Evolutionary conservation across 2,329 filamentous ascomycete species (phyloP).

Genomic region (Epichloe aotearoae): DNA sequence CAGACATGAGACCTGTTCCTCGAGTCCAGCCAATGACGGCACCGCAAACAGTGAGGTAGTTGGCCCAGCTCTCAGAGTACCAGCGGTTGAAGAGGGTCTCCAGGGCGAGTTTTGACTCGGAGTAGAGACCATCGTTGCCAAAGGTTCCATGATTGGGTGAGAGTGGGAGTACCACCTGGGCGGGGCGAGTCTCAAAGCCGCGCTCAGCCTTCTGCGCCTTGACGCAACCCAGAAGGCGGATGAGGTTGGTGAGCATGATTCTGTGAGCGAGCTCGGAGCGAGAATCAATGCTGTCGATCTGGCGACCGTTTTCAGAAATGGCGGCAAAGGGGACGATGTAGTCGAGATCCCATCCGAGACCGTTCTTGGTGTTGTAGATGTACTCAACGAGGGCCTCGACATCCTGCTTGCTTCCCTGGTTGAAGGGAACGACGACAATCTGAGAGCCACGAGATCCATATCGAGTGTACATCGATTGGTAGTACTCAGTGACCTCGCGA

Average conservation of each 20-base stretch:
- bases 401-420: conserved; percentile 97
- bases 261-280: conserved; percentile 96
- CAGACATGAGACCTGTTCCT: conserved; percentile 93
- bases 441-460: conserved; percentile 90
- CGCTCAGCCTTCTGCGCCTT: conserved; percentile 81
- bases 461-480: conserved; percentile 95
- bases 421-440: conserved; percentile 96
- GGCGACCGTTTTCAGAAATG: conserved; percentile 93
- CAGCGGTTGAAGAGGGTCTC: conserved; percentile 98
- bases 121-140: conserved; percentile 94
- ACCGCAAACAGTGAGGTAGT: conserved; percentile 96
- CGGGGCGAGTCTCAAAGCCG: conserved; percentile 87
- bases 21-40: conserved; percentile 98
- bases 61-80: conserved; percentile 94
- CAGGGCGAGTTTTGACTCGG: conserved; percentile 91
- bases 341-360: conserved; percentile 95
- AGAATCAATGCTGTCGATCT: conserved; percentile 93
- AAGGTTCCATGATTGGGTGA: conserved; percentile 98
- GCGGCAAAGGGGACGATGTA: conserved; percentile 93
- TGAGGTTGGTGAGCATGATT: conserved; percentile 96
- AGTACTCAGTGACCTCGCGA: conserved; percentile 95
- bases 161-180: conserved; percentile 88
- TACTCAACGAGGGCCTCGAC: conserved; percentile 89
- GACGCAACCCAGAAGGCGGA: conserved; percentile 79
- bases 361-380: conserved; percentile 93